These are phyloP conservation scores for Pichia scutulata DNA, from an alignment of 805 yeast species.

Conservation along the genomic window DNA sequence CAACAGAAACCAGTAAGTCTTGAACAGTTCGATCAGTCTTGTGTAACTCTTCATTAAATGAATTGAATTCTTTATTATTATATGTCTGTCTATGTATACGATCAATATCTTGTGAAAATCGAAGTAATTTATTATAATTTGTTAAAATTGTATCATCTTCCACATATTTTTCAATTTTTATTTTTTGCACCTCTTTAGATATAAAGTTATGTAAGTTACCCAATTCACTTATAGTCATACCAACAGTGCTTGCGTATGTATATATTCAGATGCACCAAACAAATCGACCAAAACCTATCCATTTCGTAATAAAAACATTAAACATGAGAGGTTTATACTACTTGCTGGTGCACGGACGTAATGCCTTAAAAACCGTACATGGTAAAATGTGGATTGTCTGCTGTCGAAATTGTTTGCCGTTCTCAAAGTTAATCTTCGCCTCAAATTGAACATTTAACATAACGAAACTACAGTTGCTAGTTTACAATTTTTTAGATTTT, in stretches of 20 bases:
- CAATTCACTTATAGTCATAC: neutral
- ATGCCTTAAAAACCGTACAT: too few relatives aligned
- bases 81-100: conserved; percentile 12
- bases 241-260: neutral
- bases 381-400: too few relatives aligned
- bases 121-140: conserved; percentile 1
- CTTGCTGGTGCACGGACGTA: neutral
- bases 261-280: too few relatives aligned
- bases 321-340: too few relatives aligned
- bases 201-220: too few relatives aligned
- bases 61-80: neutral
- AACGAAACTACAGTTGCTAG: neutral
- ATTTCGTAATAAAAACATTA: too few relatives aligned
- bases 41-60: conserved; percentile 10
- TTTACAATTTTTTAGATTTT: too few relatives aligned
- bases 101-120: conserved; percentile 14
- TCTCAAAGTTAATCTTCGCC: neutral
- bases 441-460: neutral
- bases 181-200: neutral
- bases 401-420: neutral
- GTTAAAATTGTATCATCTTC: neutral
- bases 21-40: conserved; percentile 8
- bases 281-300: neutral
- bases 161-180: neutral
- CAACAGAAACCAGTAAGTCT: conserved; percentile 14